These are phyloP conservation scores for Gracilaria domingensis DNA, from an alignment of 23 red algal species.

Conservation along the genomic window DNA sequence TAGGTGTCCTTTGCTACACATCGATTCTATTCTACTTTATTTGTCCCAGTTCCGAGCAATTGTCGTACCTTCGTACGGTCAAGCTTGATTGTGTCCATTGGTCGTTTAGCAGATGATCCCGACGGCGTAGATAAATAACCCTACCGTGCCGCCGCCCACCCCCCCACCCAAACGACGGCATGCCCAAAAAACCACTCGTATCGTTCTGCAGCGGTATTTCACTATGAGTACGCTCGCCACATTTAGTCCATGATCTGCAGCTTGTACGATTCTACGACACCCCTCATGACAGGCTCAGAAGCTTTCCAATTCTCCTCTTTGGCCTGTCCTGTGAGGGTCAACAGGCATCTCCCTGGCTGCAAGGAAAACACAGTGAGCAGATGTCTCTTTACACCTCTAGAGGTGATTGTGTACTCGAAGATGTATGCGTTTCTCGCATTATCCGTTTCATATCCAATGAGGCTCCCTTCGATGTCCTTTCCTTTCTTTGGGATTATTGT, in stretches of 20 bases:
- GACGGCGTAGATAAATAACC: too few relatives aligned
- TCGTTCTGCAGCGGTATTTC: too few relatives aligned
- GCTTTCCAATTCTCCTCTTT: conserved; percentile 62
- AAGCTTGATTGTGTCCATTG: too few relatives aligned
- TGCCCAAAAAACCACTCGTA: too few relatives aligned
- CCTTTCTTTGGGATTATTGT: conserved; percentile 51
- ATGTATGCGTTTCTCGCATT: conserved; percentile 63
- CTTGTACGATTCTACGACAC: conserved; percentile 55
- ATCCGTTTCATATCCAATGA: background rate
- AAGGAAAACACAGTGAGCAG: conserved; percentile 77
- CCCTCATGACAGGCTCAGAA: conserved; percentile 45
- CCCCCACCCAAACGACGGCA: too few relatives aligned
- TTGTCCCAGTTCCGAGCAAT: background rate
- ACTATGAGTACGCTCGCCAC: background rate
- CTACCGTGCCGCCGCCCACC: too few relatives aligned
- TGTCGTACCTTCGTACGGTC: too few relatives aligned
- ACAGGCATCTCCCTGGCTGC: conserved; percentile 61
- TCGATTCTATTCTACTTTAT: background rate
- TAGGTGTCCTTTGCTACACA: background rate
- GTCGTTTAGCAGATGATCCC: too few relatives aligned
- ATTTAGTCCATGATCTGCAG: conserved; percentile 21
- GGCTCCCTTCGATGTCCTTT: conserved; percentile 51
- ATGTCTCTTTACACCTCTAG: conserved; percentile 50
- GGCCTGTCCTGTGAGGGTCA: conserved; percentile 70
- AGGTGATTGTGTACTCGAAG: conserved; percentile 68